These are phyloP conservation scores for Ceriops tagal DNA, from an alignment of 345 rosid genomes.

Conservation along the genomic window DNA sequence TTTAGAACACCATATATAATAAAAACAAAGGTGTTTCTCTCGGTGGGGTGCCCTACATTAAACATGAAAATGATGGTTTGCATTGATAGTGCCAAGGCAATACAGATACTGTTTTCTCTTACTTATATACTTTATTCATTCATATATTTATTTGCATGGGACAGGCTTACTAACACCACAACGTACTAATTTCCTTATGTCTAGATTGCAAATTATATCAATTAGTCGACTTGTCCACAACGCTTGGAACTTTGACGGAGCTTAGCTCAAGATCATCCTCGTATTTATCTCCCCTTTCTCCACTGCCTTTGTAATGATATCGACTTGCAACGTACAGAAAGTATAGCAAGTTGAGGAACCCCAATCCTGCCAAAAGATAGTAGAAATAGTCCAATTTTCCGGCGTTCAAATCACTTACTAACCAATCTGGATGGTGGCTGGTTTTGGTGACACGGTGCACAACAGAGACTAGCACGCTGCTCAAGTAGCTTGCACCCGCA, in stretches of 20 bases:
- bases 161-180: too few species aligned
- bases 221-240: background rate
- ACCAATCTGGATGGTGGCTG: conserved; percentile 17
- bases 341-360: conserved; percentile 19
- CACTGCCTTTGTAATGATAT: conserved; percentile 23
- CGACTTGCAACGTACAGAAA: conserved; percentile 27
- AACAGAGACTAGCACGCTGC: conserved; percentile 10
- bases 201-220: background rate
- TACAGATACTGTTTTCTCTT: too few species aligned
- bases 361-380: conserved; percentile 33
- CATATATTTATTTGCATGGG: background rate
- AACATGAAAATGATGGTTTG: too few species aligned
- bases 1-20: too few species aligned
- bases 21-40: too few species aligned
- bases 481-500: conserved; percentile 21
- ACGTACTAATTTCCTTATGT: too few species aligned
- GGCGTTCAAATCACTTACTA: conserved; percentile 28
- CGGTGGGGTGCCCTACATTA: too few species aligned
- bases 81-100: too few species aligned
- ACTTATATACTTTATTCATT: too few species aligned
- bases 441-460: conserved; percentile 20
- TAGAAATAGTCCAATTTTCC: conserved; percentile 39
- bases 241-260: background rate
- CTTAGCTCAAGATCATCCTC: conserved; percentile 12
- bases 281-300: background rate